Conservation (phyloP, 768 basidiomycete genomes). For the Porphyrellus cyaneotinctus region DNA sequence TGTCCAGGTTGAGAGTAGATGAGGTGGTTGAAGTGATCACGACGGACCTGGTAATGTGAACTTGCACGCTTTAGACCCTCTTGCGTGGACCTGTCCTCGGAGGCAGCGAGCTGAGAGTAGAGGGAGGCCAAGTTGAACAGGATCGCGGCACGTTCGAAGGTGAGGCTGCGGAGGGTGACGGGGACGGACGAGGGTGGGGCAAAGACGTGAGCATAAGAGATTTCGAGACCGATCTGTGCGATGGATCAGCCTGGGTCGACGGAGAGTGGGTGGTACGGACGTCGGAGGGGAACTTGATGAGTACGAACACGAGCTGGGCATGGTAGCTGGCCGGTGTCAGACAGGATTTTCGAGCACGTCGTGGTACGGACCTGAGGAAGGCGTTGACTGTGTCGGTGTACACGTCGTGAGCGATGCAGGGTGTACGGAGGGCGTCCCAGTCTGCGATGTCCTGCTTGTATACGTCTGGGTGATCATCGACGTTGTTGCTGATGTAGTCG, state of each 20-base stretch:
- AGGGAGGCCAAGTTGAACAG: conserved; percentile 85
- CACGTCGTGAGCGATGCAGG: conserved; percentile 52
- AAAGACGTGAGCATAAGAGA: conserved; percentile 75
- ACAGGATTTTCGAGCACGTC: neutral
- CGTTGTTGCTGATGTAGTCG: conserved; percentile 63
- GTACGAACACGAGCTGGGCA: conserved; percentile 78
- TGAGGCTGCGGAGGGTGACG: conserved; percentile 64
- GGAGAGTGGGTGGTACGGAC: conserved; percentile 37
- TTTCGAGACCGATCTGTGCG: conserved; percentile 60
- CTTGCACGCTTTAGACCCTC: conserved; percentile 86
- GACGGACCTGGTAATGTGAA: conserved; percentile 60
- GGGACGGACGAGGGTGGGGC: conserved; percentile 46
- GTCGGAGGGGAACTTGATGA: conserved; percentile 81
- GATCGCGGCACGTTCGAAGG: conserved; percentile 74
- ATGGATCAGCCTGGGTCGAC: conserved; percentile 9
- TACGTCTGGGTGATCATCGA: conserved; percentile 77
- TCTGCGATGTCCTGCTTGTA: conserved; percentile 72
- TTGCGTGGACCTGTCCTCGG: conserved; percentile 61
- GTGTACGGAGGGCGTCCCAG: conserved; percentile 66
- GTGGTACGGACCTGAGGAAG: conserved; percentile 52
- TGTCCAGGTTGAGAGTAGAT: conserved; percentile 14
- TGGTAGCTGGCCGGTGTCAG: conserved; percentile 63
- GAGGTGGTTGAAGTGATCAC: neutral
- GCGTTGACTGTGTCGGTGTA: conserved; percentile 49
- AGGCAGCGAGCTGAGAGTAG: conserved; percentile 74